Evolutionary conservation across 305 asterid species (phyloP).

Genomic region (Coffea humblotiana): DNA sequence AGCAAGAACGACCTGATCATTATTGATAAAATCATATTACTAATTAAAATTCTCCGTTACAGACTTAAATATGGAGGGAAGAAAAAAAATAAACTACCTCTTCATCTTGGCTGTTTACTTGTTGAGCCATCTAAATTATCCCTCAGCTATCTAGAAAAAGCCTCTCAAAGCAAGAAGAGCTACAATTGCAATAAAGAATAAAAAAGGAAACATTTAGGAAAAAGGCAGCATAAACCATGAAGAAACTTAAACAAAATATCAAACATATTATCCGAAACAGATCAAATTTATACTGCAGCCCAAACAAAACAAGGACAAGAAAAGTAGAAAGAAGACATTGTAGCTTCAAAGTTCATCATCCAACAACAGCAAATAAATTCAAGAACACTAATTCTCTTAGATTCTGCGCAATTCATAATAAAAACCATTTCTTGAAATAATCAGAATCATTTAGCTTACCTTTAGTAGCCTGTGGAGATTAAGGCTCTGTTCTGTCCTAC

Average conservation of each 20-base stretch:
- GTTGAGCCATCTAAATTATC: conserved; percentile 13
- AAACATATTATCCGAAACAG: neutral
- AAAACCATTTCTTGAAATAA: neutral
- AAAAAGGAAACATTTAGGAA: neutral
- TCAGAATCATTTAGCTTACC: neutral
- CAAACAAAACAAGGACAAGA: neutral
- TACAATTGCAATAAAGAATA: neutral
- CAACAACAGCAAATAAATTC: neutral
- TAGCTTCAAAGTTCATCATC: neutral
- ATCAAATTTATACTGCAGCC: neutral
- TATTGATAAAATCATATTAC: conserved; percentile 6
- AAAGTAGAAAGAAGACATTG: no score
- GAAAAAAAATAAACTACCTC: conserved; percentile 6
- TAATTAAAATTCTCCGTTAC: conserved; percentile 9
- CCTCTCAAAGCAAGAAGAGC: conserved; percentile 3
- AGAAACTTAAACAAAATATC: neutral
- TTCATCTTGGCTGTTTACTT: conserved; percentile 17
- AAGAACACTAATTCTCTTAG: neutral
- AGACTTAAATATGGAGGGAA: neutral
- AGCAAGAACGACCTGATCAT: conserved; percentile 62
- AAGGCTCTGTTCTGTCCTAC: neutral
- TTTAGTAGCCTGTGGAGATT: neutral
- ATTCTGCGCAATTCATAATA: neutral
- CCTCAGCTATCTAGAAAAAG: neutral
- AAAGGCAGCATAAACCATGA: no score